Percentiles rank a stretch among this genome's conserved stretches.
These are phyloP conservation scores for Penicillium manginii DNA, from an alignment of 495 filamentous ascomycete species.

Conservation along the genomic window DNA sequence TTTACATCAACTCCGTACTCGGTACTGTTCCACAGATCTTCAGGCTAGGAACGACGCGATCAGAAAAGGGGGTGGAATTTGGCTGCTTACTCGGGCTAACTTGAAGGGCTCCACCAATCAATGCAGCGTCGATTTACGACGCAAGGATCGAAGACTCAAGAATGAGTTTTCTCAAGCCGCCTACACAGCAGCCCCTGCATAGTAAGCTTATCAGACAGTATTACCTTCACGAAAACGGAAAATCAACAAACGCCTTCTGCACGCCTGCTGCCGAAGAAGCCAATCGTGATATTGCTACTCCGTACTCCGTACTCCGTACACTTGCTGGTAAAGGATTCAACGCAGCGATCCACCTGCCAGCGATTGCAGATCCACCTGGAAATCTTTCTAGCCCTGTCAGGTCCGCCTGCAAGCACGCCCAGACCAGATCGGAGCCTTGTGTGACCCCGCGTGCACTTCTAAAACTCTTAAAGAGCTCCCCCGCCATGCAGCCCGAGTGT, in stretches of 20 bases:
- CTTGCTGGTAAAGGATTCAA: background rate
- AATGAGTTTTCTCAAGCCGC: slow-evolving; percentile 1
- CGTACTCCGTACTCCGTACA: too few relatives aligned
- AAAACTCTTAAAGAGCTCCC: background rate
- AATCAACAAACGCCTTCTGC: background rate
- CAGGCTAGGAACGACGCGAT: background rate
- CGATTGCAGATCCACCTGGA: slow-evolving; percentile 3
- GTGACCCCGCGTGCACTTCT: background rate
- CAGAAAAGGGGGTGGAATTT: background rate
- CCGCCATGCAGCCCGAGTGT: background rate
- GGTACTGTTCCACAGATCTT: background rate
- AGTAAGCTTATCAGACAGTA: background rate
- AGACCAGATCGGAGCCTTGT: slow-evolving; percentile 4
- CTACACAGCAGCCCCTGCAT: background rate
- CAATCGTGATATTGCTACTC: background rate
- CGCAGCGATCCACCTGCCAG: background rate
- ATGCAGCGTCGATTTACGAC: background rate
- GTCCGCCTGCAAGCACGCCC: background rate
- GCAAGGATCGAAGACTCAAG: slow-evolving; percentile 3
- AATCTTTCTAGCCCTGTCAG: background rate
- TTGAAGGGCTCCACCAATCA: background rate
- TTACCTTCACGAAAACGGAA: background rate
- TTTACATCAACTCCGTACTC: too few relatives aligned
- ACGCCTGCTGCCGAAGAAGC: background rate
- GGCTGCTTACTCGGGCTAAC: slow-evolving; percentile 2